Conservation (phyloP, 106 monocot species). For the Posidonia australis region DNA sequence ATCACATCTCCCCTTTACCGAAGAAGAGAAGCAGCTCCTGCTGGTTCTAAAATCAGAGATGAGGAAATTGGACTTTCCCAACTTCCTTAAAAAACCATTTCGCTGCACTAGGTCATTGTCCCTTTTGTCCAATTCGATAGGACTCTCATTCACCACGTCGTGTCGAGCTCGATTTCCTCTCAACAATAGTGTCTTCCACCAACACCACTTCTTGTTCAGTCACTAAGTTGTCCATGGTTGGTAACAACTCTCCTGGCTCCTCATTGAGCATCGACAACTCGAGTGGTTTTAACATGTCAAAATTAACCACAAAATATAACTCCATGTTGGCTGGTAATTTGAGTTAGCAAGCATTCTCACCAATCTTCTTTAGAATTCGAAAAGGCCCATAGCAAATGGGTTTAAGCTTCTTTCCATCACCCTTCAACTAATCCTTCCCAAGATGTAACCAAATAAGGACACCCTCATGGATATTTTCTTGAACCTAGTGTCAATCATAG, state of each 20-base stretch:
- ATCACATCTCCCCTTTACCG: background rate
- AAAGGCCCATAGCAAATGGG: conserved; percentile 2
- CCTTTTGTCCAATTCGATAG: background rate
- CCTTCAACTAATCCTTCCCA: background rate
- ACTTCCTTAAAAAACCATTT: background rate
- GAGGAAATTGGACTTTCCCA: background rate
- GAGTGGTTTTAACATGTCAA: background rate
- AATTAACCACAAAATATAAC: background rate
- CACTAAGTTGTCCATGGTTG: background rate
- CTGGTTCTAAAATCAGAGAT: background rate
- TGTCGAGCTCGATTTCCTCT: background rate
- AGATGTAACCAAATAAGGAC: conserved; percentile 5
- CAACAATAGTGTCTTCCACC: background rate
- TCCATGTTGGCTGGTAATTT: conserved; percentile 2
- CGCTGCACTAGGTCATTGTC: background rate
- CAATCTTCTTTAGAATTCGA: background rate
- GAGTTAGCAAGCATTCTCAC: conserved; percentile 1
- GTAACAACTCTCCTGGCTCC: background rate
- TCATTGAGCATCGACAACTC: background rate
- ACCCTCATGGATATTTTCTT: background rate
- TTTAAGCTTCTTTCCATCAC: conserved; percentile 2
- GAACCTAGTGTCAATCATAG: background rate
- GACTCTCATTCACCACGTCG: background rate
- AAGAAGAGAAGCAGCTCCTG: background rate
- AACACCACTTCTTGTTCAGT: background rate